Base-by-base conservation (phyloP, 1,139 yeast species). In the Kluyveromyces marxianus region DNA sequence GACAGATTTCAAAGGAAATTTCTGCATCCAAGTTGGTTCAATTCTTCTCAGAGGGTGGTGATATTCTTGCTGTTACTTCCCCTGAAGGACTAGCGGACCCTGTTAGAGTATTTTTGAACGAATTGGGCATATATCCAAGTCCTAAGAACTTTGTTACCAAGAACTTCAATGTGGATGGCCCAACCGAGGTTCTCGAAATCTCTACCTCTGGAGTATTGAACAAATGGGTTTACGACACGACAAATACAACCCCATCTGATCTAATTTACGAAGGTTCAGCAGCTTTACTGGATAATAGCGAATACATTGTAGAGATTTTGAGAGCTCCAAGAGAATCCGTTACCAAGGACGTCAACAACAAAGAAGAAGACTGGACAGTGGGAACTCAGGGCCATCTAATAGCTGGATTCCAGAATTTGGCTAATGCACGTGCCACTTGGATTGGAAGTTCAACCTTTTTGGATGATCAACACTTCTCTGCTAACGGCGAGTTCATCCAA, bases 391-490 rank as follows among this genome's bases (percentile, higher is more conserved):
- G 88, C 10, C 80, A 72, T 62, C 63, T 86, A 47, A 78, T 82
- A 26, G 95, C 81, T n/a, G 94, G 81, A 1, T 76, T 88, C 59
- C 98, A 94, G 70, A 85, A 84, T 38, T 71, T 81, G 50, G 76
- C 77, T 62, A 88, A 87, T 59, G 87, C 95, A 2, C 80, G 99
- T 57, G 73, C 81, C 40, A 65, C 77, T 10, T 89, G 97, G 96
- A 58, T 84, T 14, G 98, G 97, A 24, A 74, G 85, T 38, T 68
- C 68, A 14, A 71, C 74, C 8, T 68, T 84, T 41, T 68, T 89
- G 43, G 50, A 61, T 14, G 65, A 76, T 50, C 58, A 55, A 14
- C 53, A 60, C 44, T 54, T 56, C 28, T 44, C 48, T 4, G 39
- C 53, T 25, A 69, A 69, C 48, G 59, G 62, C 21, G 54, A 58